phyloP scores from a whole-genome alignment of 306 rosid species.

The Oemleria cerasiformis region DNA sequence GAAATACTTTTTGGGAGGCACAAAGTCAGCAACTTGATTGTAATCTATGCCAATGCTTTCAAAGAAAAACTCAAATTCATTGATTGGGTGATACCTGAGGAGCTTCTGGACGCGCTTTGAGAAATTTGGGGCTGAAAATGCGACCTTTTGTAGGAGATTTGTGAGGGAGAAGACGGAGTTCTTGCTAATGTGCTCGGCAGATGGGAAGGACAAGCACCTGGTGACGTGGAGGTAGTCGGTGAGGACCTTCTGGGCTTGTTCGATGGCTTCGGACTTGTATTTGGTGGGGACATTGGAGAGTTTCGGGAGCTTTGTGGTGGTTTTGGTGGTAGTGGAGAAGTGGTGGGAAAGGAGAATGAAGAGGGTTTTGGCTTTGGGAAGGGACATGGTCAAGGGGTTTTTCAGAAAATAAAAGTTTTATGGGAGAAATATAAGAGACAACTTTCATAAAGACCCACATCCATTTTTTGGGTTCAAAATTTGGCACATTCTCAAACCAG shows the following conservation, averaged over 20 bases:
- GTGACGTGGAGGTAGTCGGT: slow-evolving; percentile 71
- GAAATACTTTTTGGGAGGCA: slow-evolving; percentile 64
- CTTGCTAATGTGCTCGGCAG: slow-evolving; percentile 56
- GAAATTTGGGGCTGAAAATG: slow-evolving; percentile 38
- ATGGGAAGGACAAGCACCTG: slow-evolving; percentile 54
- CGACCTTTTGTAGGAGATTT: slow-evolving; percentile 43
- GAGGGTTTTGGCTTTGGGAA: slow-evolving; percentile 19
- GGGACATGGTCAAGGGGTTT: slow-evolving; percentile 15
- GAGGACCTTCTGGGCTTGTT: slow-evolving; percentile 53
- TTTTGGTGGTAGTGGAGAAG: slow-evolving; percentile 23
- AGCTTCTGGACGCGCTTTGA: slow-evolving; percentile 38
- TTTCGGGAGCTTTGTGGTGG: slow-evolving; percentile 17
- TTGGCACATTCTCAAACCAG: background rate
- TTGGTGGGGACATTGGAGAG: slow-evolving; percentile 36
- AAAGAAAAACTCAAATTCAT: slow-evolving; percentile 82
- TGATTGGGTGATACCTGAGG: slow-evolving; percentile 76
- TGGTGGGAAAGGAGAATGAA: slow-evolving; percentile 33
- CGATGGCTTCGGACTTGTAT: slow-evolving; percentile 41
- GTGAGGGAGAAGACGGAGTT: slow-evolving; percentile 47
- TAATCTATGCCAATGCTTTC: slow-evolving; percentile 72
- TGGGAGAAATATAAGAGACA: slow-evolving; percentile 1
- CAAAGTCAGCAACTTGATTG: slow-evolving; percentile 24
- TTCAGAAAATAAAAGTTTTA: background rate
- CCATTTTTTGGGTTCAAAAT: background rate
- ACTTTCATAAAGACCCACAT: background rate